Conservation (phyloP, 139 green algal genomes). For the Chlorella sp. region DNA sequence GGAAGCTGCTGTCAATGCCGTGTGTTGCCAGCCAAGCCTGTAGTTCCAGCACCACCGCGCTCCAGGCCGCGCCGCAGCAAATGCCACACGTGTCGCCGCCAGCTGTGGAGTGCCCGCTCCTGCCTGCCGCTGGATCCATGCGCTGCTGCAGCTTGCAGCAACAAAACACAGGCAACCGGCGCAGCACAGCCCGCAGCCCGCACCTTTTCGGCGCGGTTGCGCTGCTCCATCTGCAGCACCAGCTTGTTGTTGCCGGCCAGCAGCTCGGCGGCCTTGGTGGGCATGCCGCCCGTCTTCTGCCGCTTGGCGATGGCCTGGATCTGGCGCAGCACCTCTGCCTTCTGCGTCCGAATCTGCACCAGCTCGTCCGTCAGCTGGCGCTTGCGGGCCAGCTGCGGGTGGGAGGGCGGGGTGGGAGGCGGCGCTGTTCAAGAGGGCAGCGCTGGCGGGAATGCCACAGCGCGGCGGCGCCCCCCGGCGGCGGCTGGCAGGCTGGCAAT, state of each 20-base stretch:
- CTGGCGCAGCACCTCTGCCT: conserved; percentile 47
- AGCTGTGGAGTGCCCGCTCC: too few relatives aligned
- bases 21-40: too few relatives aligned
- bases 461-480: neutral
- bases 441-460: too few relatives aligned
- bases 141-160: too few relatives aligned
- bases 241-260: conserved; percentile 6
- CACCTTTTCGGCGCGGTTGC: conserved; percentile 28
- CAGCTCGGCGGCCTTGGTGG: conserved; percentile 16
- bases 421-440: conserved; percentile 25
- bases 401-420: neutral
- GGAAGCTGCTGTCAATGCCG: too few relatives aligned
- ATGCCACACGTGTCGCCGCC: too few relatives aligned
- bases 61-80: too few relatives aligned
- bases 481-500: neutral
- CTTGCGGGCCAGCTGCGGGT: conserved; percentile 35
- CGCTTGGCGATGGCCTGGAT: conserved; percentile 55
- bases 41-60: too few relatives aligned
- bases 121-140: too few relatives aligned
- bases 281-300: conserved; percentile 29
- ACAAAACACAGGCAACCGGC: too few relatives aligned
- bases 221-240: conserved; percentile 34
- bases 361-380: conserved; percentile 36
- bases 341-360: conserved; percentile 36
- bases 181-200: neutral